Evolutionary conservation across 2,329 filamentous ascomycete species (phyloP).

Genomic region (Calonectria hongkongensis): DNA sequence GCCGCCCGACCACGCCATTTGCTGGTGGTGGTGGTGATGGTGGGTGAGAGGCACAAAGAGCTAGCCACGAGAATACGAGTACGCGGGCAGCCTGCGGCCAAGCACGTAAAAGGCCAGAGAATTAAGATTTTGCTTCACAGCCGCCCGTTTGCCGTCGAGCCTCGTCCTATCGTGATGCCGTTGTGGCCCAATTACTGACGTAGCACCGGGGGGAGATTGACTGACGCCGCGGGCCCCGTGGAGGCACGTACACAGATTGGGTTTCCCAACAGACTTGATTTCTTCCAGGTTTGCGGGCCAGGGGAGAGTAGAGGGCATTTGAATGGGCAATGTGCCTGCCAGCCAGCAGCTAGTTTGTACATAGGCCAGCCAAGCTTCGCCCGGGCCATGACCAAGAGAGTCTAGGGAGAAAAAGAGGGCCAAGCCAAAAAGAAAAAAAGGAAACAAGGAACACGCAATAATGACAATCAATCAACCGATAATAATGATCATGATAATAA

Average conservation of each 20-base stretch:
- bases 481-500: neutral
- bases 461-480: no score
- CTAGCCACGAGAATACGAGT: conserved; percentile 19
- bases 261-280: conserved; percentile 26
- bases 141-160: neutral
- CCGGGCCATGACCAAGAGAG: neutral
- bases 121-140: conserved; percentile 17
- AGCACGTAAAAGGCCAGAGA: neutral
- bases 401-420: neutral
- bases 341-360: no score
- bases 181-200: conserved; percentile 18
- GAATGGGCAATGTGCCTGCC: no score
- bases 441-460: neutral
- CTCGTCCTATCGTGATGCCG: conserved; percentile 26
- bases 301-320: neutral
- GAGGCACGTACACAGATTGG: neutral
- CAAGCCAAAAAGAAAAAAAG: conserved; percentile 13
- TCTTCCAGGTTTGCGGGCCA: conserved; percentile 17
- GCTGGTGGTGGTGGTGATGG: conserved; percentile 24
- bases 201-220: conserved; percentile 11
- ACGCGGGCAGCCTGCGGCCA: conserved; percentile 2
- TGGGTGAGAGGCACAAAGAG: conserved; percentile 19
- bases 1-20: conserved; percentile 26
- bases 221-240: conserved; percentile 2
- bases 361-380: conserved; percentile 14